Conservation (phyloP, 2,329 filamentous ascomycete genomes). For the Pseudocercospora ulei region DNA sequence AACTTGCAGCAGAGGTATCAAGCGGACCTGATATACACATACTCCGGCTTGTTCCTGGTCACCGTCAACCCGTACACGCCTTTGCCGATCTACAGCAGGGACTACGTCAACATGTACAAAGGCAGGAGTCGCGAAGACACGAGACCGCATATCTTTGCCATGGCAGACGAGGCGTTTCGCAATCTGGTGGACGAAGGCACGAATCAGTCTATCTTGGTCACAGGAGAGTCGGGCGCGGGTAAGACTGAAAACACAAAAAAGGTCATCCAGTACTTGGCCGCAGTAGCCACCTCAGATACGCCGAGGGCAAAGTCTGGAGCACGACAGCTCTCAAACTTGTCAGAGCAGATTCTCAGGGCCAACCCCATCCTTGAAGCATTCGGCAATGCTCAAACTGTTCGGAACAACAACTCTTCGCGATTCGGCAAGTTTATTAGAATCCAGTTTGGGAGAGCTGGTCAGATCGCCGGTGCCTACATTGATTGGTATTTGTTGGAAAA, state of each 20-base stretch:
- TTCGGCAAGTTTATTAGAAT: conserved; percentile 99
- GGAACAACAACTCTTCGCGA: conserved; percentile 96
- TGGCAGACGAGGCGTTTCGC: conserved; percentile 92
- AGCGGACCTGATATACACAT: conserved; percentile 91
- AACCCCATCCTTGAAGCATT: conserved; percentile 98
- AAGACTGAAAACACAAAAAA: conserved; percentile 99
- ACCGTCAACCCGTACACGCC: conserved; percentile 95
- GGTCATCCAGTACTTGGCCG: conserved; percentile 95
- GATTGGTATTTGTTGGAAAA: conserved; percentile 98
- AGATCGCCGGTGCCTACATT: conserved; percentile 91
- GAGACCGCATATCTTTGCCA: conserved; percentile 93
- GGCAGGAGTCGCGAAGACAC: conserved; percentile 85
- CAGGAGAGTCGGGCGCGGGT: conserved; percentile 92
- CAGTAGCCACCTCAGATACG: conserved; percentile 77
- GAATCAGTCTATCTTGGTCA: conserved; percentile 96
- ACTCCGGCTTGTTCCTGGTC: conserved; percentile 91
- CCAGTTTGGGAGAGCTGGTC: conserved; percentile 76
- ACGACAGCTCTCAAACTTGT: conserved; percentile 70
- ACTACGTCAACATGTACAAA: conserved; percentile 98
- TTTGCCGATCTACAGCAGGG: conserved; percentile 87
- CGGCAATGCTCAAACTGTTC: conserved; percentile 92
- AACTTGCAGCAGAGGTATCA: conserved; percentile 94
- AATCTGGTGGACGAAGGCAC: conserved; percentile 90
- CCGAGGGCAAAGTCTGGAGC: conserved; percentile 51
- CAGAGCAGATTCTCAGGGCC: conserved; percentile 88